Evolutionary conservation across 495 filamentous ascomycete genomes (phyloP).

Genomic region (Annulohypoxylon stygium): DNA sequence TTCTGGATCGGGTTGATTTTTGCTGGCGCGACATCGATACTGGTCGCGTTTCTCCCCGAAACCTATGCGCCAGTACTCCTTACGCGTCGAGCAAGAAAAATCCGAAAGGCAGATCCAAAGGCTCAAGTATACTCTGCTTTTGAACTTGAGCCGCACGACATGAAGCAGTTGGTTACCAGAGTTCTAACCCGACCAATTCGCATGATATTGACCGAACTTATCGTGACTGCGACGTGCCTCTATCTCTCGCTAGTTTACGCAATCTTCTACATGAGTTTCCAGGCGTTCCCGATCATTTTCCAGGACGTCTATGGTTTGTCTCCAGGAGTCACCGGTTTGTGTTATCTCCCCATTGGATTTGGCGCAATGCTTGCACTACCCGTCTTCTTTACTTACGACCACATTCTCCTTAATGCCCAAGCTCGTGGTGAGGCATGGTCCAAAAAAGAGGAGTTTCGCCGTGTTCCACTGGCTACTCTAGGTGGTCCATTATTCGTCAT

Average conservation of each 20-base stretch:
- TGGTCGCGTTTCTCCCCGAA: conserved; percentile 69
- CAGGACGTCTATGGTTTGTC: conserved; percentile 60
- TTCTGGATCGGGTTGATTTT: conserved; percentile 74
- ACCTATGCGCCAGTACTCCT: conserved; percentile 73
- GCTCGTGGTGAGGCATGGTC: conserved; percentile 51
- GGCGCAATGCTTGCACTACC: conserved; percentile 62
- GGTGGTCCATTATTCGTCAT: conserved; percentile 73
- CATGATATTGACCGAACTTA: conserved; percentile 60
- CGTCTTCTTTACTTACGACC: conserved; percentile 65
- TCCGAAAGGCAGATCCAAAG: conserved; percentile 63
- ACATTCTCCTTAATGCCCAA: conserved; percentile 45
- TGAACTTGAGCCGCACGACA: conserved; percentile 53
- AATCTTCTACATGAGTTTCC: conserved; percentile 82
- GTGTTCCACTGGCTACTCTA: conserved; percentile 75
- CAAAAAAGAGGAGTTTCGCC: conserved; percentile 68
- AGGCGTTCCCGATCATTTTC: conserved; percentile 76
- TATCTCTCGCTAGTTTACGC: conserved; percentile 78
- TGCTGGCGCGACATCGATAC: conserved; percentile 60
- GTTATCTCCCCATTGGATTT: conserved; percentile 62
- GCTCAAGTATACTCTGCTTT: conserved; percentile 51
- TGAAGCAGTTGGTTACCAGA: conserved; percentile 53
- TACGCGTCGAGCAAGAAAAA: conserved; percentile 63
- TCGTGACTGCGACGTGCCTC: conserved; percentile 72
- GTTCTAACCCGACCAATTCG: conserved; percentile 58
- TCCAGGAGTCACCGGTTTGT: conserved; percentile 60